Conservation (phyloP, 2,329 filamentous ascomycete species). For the Harringtonia aguacate region DNA sequence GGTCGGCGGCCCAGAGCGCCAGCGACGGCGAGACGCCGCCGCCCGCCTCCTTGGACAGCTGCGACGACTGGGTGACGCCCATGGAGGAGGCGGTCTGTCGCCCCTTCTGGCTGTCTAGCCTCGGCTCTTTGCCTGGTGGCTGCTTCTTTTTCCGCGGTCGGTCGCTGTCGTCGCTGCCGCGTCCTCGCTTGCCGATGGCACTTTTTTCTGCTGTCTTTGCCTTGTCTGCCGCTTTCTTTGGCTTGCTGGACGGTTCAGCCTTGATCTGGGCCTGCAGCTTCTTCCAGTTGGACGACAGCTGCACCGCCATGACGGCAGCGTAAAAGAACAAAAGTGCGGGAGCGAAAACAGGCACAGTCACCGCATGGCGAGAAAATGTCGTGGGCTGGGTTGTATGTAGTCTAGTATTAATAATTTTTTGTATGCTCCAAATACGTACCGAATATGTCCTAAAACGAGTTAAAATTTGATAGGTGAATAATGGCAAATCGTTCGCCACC, state of each 20-base stretch:
- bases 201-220: conserved; percentile 15
- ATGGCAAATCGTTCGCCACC: too few relatives aligned
- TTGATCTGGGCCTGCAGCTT: conserved; percentile 56
- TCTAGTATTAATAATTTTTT: too few relatives aligned
- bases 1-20: conserved; percentile 49
- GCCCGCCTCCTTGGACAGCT: conserved; percentile 20
- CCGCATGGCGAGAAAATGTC: too few relatives aligned
- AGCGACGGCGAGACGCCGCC: conserved; percentile 36
- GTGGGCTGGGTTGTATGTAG: too few relatives aligned
- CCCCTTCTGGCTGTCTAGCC: background rate
- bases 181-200: conserved; percentile 16
- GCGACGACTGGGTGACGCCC: conserved; percentile 45
- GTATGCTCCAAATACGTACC: too few relatives aligned
- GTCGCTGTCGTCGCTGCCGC: conserved; percentile 28
- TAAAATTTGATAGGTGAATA: too few relatives aligned
- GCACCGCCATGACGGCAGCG: conserved; percentile 26
- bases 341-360: background rate
- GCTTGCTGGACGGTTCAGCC: conserved; percentile 26
- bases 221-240: conserved; percentile 17
- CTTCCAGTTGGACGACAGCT: conserved; percentile 66
- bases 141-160: conserved; percentile 15
- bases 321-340: background rate
- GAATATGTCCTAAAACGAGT: too few relatives aligned
- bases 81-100: conserved; percentile 25
- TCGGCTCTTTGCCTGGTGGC: conserved; percentile 8